These are phyloP conservation scores for Phytopythium cucurbitacearum DNA, from an alignment of 352 stramenopile genomes.

Conservation along the genomic window DNA sequence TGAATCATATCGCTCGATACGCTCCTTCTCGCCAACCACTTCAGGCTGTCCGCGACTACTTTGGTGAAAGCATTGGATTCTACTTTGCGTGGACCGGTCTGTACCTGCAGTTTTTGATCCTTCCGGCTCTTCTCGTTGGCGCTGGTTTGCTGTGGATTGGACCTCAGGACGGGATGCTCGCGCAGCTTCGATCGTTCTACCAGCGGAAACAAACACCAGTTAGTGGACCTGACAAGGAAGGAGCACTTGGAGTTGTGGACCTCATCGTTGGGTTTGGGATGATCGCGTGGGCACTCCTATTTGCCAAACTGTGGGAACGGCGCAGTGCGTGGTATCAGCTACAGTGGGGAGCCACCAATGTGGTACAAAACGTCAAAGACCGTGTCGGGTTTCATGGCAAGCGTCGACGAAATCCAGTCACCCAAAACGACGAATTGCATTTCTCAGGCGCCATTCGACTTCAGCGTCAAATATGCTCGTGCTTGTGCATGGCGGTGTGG, in stretches of 20 bases:
- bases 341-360: constrained; percentile 38
- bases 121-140: constrained; percentile 34
- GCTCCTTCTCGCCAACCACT: constrained; percentile 72
- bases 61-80: constrained; percentile 84
- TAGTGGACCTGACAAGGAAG: constrained; percentile 4
- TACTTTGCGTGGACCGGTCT: constrained; percentile 89
- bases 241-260: constrained; percentile 6
- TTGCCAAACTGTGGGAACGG: constrained; percentile 57
- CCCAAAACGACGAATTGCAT: constrained; percentile 11
- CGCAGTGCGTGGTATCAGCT: constrained; percentile 55
- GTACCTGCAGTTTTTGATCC: constrained; percentile 70
- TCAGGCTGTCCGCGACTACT: constrained; percentile 77
- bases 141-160: neutral
- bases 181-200: constrained; percentile 25
- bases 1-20: constrained; percentile 30
- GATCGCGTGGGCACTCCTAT: constrained; percentile 42
- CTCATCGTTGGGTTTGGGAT: constrained; percentile 22
- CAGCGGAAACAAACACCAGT: neutral
- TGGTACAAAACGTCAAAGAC: constrained; percentile 11
- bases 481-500: constrained; percentile 19
- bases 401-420: constrained; percentile 20
- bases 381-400: constrained; percentile 24
- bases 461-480: constrained; percentile 8
- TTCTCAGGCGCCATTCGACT: neutral
- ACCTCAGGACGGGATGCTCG: constrained; percentile 9